Base-by-base conservation (phyloP, 1,284 basidiomycete species). In the Pseudozyma pruni region DNA sequence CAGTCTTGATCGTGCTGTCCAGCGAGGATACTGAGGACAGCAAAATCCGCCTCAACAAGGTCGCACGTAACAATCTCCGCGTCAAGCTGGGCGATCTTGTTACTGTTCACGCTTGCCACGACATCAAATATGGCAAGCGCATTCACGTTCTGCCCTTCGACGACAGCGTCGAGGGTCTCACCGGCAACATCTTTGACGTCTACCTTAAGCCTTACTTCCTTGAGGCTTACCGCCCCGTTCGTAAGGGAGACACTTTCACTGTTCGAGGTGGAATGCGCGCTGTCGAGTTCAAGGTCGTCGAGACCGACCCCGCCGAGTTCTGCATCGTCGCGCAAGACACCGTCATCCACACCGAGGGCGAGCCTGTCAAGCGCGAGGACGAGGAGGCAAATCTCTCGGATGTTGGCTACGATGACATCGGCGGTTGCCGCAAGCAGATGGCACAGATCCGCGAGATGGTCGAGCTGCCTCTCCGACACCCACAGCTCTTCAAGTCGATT, bases 71-170 rank as follows among this genome's bases (percentile, higher is more conserved):
- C 86, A 98, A 99, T 85, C 85, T 98, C 48, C 92, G 96, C 49
- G 92, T 98, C 78, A 98, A 98, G 86, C 90, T 98, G 40, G 95
- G 92, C 45, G 96, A 99, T 84, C 87, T 98, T 41, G 91, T 93
- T 81, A 93, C 92, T 68, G 93, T 99, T 1, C 94, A 98, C 81
- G 89, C 93, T 72, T 97, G 94, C 83, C 89, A 91, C 74, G 95
- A 98, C 81, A 98, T 98, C 87, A 98, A 98, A 85, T 99, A 99
- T 83, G 96, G 96, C 77, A 98, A 98, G 84, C 90, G 95, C 56
- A 90, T 99, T 40, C 96, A 98, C 83, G 88, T 98, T 53, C 86
- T 99, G 22, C 96, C 96, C 11, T 98, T 99, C 81, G 94, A 98
- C 80, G 96, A 99, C 86, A 98, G 95, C 10, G 87, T 98, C 69